Percentiles rank a stretch among this genome's conserved stretches.
phyloP scores from a whole-genome alignment of 2,329 filamentous ascomycete species.

The Setomelanomma holmii region DNA sequence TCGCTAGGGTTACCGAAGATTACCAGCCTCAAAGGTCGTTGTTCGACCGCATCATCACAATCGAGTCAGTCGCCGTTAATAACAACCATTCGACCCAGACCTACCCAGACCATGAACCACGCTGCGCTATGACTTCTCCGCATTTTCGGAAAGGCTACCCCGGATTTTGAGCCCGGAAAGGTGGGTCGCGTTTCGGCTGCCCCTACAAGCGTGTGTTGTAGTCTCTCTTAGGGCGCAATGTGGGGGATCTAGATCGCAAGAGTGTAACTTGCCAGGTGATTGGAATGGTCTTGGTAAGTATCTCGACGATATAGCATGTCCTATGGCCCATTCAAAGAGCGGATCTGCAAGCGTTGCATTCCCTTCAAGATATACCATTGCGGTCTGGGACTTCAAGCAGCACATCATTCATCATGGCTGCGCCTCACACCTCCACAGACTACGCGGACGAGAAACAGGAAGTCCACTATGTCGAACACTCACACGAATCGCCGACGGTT shows the following conservation, averaged over 20 bases:
- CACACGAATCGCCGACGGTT: constrained; percentile 21
- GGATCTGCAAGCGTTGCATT: background rate
- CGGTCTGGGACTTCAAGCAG: background rate
- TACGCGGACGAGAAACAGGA: constrained; percentile 34
- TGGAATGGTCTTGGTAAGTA: constrained; percentile 5
- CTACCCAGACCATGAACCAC: constrained; percentile 12
- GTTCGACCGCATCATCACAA: constrained; percentile 4
- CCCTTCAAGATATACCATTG: background rate
- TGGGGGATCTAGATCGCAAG: constrained; percentile 10
- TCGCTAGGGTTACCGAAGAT: constrained; percentile 17
- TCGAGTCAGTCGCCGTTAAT: constrained; percentile 27
- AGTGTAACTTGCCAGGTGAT: constrained; percentile 8
- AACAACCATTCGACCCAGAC: constrained; percentile 2
- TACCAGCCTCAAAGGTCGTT: constrained; percentile 5
- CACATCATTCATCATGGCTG: constrained; percentile 18
- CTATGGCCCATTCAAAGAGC: background rate
- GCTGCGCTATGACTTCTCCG: constrained; percentile 27
- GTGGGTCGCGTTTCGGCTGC: constrained; percentile 6
- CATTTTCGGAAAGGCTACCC: constrained; percentile 29
- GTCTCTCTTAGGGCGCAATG: background rate
- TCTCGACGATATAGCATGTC: constrained; percentile 4
- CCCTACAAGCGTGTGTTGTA: constrained; percentile 1
- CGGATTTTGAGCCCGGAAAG: constrained; percentile 20
- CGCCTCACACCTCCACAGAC: constrained; percentile 8
- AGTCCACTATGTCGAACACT: constrained; percentile 31